phyloP scores from a whole-genome alignment of 495 filamentous ascomycete genomes.

The Penicillium ochrochloron region DNA sequence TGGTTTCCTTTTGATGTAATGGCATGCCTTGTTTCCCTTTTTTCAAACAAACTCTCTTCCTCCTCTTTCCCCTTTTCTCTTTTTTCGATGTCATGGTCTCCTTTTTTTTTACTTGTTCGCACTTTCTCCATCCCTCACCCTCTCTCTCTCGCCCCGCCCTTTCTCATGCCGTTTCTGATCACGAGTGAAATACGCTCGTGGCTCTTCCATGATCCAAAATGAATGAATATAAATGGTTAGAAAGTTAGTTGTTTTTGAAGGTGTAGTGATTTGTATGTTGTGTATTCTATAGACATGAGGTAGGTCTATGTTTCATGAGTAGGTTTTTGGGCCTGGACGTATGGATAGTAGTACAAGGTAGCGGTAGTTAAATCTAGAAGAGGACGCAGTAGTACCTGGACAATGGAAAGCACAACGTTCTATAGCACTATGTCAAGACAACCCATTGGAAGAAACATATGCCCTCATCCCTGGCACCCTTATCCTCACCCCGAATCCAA shows the following conservation, averaged over 20 bases:
- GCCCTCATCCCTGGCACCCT: too few species aligned
- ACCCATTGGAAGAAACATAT: too few species aligned
- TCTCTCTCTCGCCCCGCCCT: conserved; percentile 4
- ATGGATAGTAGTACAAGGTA: too few species aligned
- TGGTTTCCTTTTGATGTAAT: conserved; percentile 42
- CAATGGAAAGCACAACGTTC: too few species aligned
- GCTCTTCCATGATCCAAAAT: conserved; percentile 31
- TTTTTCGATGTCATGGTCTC: conserved; percentile 22
- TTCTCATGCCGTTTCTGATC: conserved; percentile 31
- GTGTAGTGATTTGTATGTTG: neutral
- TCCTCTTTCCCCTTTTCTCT: conserved; percentile 16
- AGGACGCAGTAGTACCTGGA: too few species aligned
- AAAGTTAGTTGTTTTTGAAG: conserved; percentile 12
- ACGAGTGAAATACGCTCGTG: conserved; percentile 24
- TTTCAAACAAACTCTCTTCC: conserved; percentile 1
- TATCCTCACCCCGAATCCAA: too few species aligned
- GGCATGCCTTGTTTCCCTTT: conserved; percentile 40
- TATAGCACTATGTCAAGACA: too few species aligned
- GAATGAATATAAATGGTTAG: conserved; percentile 38
- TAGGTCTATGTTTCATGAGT: neutral
- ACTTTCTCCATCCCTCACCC: neutral
- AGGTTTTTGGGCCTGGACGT: too few species aligned
- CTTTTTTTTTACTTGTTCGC: conserved; percentile 23
- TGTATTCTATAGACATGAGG: neutral
- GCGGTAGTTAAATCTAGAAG: too few species aligned